Base-by-base conservation (phyloP, 352 stramenopile genomes). In the Hyaloperonospora brassicae region DNA sequence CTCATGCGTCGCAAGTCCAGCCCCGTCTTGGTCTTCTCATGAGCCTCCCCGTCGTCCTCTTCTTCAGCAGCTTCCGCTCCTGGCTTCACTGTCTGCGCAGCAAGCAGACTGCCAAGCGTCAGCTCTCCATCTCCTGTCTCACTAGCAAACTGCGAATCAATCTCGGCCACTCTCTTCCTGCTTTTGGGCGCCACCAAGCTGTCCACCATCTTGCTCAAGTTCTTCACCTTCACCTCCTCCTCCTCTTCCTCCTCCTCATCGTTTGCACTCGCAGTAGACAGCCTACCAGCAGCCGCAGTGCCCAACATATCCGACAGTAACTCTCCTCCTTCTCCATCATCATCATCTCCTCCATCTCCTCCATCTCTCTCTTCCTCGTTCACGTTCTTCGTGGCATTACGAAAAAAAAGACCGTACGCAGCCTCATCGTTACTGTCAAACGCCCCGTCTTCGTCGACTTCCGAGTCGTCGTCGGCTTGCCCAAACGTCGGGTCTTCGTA, bases 341-440 rank as follows among this genome's bases (percentile, higher is more conserved):
- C 73, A 0, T 79, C 70, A 0, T 81, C 72, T 0, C 79, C 64
- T 17, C 17, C 17, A 17, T 17, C 17, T 17, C 17, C 17, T 17
- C 17, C 17, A 17, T 17, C 17, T 17, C 68, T 57, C 40, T 75
- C 64, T 7, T 74, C 62, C 68, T 38, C 35, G 66, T 48, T 22
- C n/a, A 66, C n/a, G 70, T 54, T 24, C 54, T 48, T n/a, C 34
- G 27, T 64, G n/a, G 63, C 66, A 38, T 23, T 31, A 24, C 52
- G 63, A 56, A 96, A 97, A 64, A 97, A 96, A 35, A 69, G 68
- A 34, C 89, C 88, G 59, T 91, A 97, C 17, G 74, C 70, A 17
- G 79, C 60, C 59, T 97, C 93, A 65, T 98, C 89, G 5, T 97
- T 89, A 42, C 86, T 96, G 59, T 97, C 89, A 68, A 98, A 97